Evolutionary conservation across 331 rosid genomes (phyloP), one percentile per base, ranked within the genome.

Genomic region (Rosa hybrid): DNA sequence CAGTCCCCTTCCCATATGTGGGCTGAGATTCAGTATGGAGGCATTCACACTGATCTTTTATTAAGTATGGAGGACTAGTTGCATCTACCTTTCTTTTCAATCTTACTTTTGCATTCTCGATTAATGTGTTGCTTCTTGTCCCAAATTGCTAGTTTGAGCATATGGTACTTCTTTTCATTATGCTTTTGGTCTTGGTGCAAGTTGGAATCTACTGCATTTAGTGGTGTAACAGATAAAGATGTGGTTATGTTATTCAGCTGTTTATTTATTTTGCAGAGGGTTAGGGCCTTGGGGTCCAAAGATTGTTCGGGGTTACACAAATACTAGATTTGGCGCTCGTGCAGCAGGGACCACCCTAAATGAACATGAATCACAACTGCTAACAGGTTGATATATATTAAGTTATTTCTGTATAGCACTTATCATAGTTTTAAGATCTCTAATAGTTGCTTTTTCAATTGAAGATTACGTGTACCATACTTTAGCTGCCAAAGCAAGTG

Each of bases 211-310:
- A 20, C 41, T 56, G 1, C 77, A 18, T 74, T 56, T 57, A 56
- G 71, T 9, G 69, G 25, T 23, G 57, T 44, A 23, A 59, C 39
- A 74, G 16, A 27, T 60, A 45, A 62, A 3, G 16, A 34, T 44
- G 49, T 30, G 50, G 63, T 77, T 34, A 49, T 77, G 65, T n/a
- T 34, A 77, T 64, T 12, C 23, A 30, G 39, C 4, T 80, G 50
- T 13, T 38, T 72, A 30, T 34, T 21, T 46, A 13, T 13, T 83
- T 72, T 78, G 84, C 89, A 96, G 98, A 83, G 97, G 99, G 39
- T 82, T 96, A 80, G 99, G 99, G 76, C 99, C 99, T 76, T 96
- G 90, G 97, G 99, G 99, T 83, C 99, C 94, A 79, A 81, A 87
- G 79, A 63, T 92, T 51, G 97, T 96, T 74, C 87, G 82, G 71